Evolutionary conservation across 225 moss, liverwort and hornwort genomes (phyloP), one percentile per base, ranked within the genome.

Genomic region (Sphagnum contortum): DNA sequence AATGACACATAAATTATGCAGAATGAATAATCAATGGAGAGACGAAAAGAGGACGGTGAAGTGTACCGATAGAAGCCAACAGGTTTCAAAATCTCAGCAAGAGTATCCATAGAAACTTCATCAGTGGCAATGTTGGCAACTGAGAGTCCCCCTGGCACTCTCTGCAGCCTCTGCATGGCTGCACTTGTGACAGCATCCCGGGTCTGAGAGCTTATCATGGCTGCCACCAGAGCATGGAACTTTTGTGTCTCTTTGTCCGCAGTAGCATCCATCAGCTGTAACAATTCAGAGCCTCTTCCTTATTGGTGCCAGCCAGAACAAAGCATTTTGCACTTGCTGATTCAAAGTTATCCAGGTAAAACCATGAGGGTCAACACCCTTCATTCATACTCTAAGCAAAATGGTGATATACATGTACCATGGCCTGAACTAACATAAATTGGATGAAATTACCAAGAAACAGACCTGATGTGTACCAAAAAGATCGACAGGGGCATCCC

Each of bases 201-300:
- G 64, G 91, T 95, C 76, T 95, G 94, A 5, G 94, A 79, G 76
- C 94, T 95, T 12, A 95, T 86, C 89, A 95, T 88, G 59, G 91
- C 91, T 71, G 89, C 88, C 71, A 95, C 87, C 56, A 95, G 79
- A 44, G 84, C 80, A 60, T 95, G 94, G 52, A 95, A 95, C 57
- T 80, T 89, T 60, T 88, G 91, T 44, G 84, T 89, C 68, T 86
- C 87, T 74, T 72, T 68, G 71, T 71, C 63, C 66, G 87, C 84
- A 57, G 70, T 78, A 59, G 66, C 48, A 67, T 94, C 83, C 60
- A 89, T 58, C 60, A 94, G 72, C 91, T 94, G 84, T 66, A 78
- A 65, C 48, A 5, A 44, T 13, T 50, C 48, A 29, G 29, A 12
- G 57, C 9, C 48, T 5, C 5, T 47, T 46, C 5, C 5, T 5